Percentiles rank a stretch among this genome's conserved stretches.
Evolutionary conservation across 371 early-diverging fungal species (phyloP).

Genomic region (Mortierella sp.): DNA sequence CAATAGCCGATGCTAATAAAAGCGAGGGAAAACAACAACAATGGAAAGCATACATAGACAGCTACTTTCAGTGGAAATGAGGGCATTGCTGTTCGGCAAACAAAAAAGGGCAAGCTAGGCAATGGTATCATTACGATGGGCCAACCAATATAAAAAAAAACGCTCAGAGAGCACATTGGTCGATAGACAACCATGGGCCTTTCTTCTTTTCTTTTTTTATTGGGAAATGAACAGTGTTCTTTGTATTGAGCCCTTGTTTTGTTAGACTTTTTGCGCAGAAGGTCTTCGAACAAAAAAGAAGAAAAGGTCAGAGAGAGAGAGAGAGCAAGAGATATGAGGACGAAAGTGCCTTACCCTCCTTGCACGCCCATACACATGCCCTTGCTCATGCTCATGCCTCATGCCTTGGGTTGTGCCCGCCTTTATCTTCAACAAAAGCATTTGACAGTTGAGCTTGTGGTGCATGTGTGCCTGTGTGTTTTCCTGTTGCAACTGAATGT

Average conservation of each 20-base stretch:
- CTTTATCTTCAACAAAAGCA: neutral
- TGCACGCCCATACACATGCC: neutral
- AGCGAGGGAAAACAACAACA: neutral
- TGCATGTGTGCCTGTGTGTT: neutral
- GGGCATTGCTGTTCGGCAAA: neutral
- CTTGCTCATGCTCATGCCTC: neutral
- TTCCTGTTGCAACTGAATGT: neutral
- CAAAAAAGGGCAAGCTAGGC: neutral
- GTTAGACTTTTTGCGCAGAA: neutral
- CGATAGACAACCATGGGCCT: neutral
- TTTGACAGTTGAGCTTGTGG: neutral
- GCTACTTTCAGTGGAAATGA: neutral
- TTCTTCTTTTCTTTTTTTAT: neutral
- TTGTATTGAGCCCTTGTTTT: neutral
- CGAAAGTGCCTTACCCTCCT: neutral
- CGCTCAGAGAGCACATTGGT: neutral
- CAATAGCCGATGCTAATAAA: neutral
- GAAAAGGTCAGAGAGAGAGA: too few species aligned
- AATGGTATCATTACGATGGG: constrained; percentile 3
- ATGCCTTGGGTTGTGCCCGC: neutral
- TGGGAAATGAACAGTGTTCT: constrained; percentile 4
- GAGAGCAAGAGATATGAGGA: neutral
- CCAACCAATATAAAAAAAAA: neutral
- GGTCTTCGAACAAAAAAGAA: neutral
- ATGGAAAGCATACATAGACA: neutral